These are phyloP conservation scores for Lepiota venenata DNA, from an alignment of 768 basidiomycete species.

Conservation along the genomic window DNA sequence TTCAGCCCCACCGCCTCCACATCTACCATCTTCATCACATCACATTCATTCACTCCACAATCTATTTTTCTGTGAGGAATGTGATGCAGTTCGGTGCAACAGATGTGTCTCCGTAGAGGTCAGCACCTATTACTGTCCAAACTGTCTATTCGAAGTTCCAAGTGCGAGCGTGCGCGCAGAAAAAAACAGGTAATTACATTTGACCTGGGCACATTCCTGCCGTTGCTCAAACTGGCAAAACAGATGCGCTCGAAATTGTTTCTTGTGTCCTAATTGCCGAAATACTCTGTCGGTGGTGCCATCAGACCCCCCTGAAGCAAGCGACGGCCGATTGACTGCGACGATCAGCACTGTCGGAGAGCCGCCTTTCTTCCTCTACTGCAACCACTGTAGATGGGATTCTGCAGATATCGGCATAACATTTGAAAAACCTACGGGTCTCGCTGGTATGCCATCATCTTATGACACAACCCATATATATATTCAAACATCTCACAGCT, in stretches of 20 bases:
- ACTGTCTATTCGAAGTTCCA: constrained; percentile 97
- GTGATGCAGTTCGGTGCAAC: constrained; percentile 92
- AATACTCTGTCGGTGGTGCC: constrained; percentile 91
- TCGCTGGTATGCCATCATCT: constrained; percentile 63
- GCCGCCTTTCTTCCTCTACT: constrained; percentile 88
- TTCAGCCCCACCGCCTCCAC: constrained; percentile 68
- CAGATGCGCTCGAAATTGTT: constrained; percentile 98
- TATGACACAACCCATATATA: constrained; percentile 4
- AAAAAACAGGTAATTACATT: constrained; percentile 75
- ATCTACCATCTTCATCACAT: constrained; percentile 71
- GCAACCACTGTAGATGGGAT: constrained; percentile 94
- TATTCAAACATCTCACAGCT: constrained; percentile 41
- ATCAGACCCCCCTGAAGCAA: constrained; percentile 72
- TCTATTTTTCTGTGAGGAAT: constrained; percentile 98
- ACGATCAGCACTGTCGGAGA: constrained; percentile 66
- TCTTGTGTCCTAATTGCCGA: constrained; percentile 90
- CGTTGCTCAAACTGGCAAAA: constrained; percentile 7
- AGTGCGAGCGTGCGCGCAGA: constrained; percentile 98
- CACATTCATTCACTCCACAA: constrained; percentile 81
- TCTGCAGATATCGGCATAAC: constrained; percentile 87
- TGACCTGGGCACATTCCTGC: background rate
- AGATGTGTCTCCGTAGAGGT: constrained; percentile 91
- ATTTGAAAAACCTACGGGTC: constrained; percentile 95
- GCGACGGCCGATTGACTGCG: constrained; percentile 51
- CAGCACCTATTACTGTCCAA: constrained; percentile 96